Base-by-base conservation (phyloP, 1,139 yeast species). In the Taiozyma sp. region DNA sequence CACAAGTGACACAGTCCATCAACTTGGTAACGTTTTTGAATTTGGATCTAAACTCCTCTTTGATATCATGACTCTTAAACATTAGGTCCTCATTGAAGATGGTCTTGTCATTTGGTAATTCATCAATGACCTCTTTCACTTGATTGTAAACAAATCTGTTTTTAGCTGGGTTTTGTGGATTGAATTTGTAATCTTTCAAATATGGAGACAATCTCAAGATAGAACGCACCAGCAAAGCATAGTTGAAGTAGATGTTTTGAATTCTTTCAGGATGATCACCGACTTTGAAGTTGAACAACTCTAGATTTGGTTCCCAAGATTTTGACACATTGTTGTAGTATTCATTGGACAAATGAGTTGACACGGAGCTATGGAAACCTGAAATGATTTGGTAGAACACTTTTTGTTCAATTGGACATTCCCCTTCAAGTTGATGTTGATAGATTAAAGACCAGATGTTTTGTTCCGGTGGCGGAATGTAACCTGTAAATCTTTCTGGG, bases 1-100 rank as follows among this genome's bases (percentile, higher is more conserved):
- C 99, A 72, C 99, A 93, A 40, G 97, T 97, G 46, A 93, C 98
- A 73, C 99, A 93, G 68, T 93, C 97, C 97, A 95, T 93, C 47
- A 93, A 81, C 48, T 88, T 86, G 34, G 96, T 85, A 35, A 93
- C 95, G 66, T 93, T 95, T 65, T 83, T 83, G 68, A 93, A 95
- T 52, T 96, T 83, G 43, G 79, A 69, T 57, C 95, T 79, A 70
- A 93, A 91, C 62, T 93, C 98, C 56, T 85, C 83, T 59, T 88
- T 85, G 53, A 87, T 71, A 43, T 65, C 66, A 6, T 69, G 70
- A 48, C 78, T 75, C 55, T 79, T 83, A 68, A 75, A 88, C 61
- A 76, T 76, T 53, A 65, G 66, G 51, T 70, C 71, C 62, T 74
- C 96, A 72, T 79, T 81, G 72, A 76, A 85, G 58, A 72, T 66